These are phyloP conservation scores for Linnemannia exigua DNA, from an alignment of 192 early-diverging fungal genomes.

Conservation along the genomic window DNA sequence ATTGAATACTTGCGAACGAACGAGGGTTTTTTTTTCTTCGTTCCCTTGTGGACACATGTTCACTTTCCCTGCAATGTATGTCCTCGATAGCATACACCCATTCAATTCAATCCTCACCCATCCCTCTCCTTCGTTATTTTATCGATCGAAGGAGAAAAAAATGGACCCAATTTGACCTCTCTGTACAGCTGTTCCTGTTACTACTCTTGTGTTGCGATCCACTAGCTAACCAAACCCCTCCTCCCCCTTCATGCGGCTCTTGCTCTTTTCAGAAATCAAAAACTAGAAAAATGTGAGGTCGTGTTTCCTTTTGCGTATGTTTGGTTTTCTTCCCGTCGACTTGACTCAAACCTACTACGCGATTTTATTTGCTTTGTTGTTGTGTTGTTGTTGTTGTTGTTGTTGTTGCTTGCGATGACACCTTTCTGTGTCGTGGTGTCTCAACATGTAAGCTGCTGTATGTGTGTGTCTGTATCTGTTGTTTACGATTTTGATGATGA, in stretches of 20 bases:
- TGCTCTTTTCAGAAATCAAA: background rate
- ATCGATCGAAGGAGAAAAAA: background rate
- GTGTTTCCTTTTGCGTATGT: background rate
- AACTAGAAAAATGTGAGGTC: background rate
- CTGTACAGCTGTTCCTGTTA: background rate
- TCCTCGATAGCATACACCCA: background rate
- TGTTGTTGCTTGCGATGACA: background rate
- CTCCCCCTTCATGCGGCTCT: background rate
- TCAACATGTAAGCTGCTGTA: background rate
- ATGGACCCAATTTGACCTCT: background rate
- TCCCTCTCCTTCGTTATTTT: constrained; percentile 2
- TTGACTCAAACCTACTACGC: background rate
- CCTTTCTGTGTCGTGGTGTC: background rate
- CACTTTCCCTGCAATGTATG: background rate
- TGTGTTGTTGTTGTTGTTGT: no score
- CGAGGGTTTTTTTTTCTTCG: background rate
- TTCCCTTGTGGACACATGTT: constrained; percentile 1
- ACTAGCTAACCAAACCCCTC: background rate
- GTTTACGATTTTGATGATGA: background rate
- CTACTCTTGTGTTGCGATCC: background rate
- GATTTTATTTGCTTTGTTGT: background rate
- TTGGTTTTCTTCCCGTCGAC: background rate
- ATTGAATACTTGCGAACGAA: background rate
- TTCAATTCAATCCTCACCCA: background rate
- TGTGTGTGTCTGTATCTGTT: background rate